Percentiles rank a stretch among this genome's conserved stretches.
Evolutionary conservation across 345 rosid genomes (phyloP).

Genomic region (Eucalyptus decipiens): DNA sequence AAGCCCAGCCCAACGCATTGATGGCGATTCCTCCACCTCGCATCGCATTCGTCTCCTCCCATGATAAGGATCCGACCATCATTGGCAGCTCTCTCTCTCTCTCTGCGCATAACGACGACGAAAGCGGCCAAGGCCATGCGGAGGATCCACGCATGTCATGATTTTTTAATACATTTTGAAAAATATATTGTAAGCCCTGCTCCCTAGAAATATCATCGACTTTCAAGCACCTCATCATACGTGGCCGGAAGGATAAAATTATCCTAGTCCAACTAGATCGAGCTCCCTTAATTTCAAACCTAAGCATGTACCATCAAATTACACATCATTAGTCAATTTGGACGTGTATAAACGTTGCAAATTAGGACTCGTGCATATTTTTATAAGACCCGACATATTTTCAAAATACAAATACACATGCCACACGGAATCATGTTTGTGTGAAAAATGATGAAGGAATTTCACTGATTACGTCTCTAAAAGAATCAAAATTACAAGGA

Average conservation of each 20-base stretch:
- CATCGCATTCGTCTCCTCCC: background rate
- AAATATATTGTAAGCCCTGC: background rate
- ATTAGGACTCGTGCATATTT: background rate
- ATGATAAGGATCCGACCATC: background rate
- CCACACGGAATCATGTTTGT: background rate
- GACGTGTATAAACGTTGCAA: background rate
- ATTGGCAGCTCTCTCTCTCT: background rate
- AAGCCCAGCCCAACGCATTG: background rate
- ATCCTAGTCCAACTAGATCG: background rate
- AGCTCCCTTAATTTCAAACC: background rate
- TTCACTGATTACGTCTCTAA: rapidly evolving
- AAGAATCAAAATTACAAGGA: background rate
- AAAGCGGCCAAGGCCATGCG: too few species aligned
- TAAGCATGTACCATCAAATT: too few species aligned
- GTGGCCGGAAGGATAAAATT: background rate
- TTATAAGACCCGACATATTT: background rate
- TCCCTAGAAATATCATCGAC: too few species aligned
- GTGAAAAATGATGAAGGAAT: background rate
- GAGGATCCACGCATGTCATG: background rate
- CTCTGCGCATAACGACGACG: background rate
- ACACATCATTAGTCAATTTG: background rate
- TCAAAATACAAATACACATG: background rate
- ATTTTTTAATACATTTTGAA: too few species aligned
- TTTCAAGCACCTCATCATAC: too few species aligned
- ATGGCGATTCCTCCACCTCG: background rate